Evolutionary conservation across 2,329 filamentous ascomycete species (phyloP).

Genomic region (Colletotrichum plurivorum): DNA sequence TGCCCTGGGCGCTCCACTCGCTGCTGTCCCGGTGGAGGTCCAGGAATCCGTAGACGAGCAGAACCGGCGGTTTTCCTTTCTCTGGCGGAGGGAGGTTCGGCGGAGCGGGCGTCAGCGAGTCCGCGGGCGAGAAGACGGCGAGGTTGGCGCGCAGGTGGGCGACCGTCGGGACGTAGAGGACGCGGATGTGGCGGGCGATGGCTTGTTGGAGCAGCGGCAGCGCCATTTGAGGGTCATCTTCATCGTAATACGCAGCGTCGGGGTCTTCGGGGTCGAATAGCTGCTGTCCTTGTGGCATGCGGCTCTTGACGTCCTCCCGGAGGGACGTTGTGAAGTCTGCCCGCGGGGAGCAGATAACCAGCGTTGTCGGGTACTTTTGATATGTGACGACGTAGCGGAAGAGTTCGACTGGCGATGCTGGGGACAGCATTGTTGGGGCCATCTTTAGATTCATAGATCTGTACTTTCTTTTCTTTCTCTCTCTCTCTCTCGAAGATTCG

Average conservation of each 20-base stretch:
- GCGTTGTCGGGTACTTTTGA: constrained; percentile 70
- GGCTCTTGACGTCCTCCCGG: constrained; percentile 55
- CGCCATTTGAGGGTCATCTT: constrained; percentile 60
- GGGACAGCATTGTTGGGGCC: constrained; percentile 62
- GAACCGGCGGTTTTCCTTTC: constrained; percentile 52
- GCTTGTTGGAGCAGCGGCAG: constrained; percentile 79
- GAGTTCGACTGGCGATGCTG: constrained; percentile 71
- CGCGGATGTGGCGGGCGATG: constrained; percentile 76
- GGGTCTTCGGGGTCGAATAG: not conserved
- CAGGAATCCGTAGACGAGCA: constrained; percentile 77
- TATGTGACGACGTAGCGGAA: constrained; percentile 74
- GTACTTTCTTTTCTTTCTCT: no score
- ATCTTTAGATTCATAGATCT: not conserved
- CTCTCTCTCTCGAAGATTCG: no score
- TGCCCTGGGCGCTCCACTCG: constrained; percentile 82
- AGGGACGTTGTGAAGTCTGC: constrained; percentile 76
- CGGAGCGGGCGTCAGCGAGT: constrained; percentile 55
- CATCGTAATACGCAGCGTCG: not conserved
- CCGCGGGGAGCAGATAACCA: constrained; percentile 79
- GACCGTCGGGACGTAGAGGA: constrained; percentile 82
- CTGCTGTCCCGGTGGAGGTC: constrained; percentile 76
- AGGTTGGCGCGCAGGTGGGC: constrained; percentile 85
- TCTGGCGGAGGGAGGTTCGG: constrained; percentile 45
- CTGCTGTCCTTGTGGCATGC: constrained; percentile 11
- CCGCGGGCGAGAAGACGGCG: constrained; percentile 63